These are phyloP conservation scores for Russula griseocarnosa DNA, from an alignment of 768 basidiomycete genomes.

Conservation along the genomic window DNA sequence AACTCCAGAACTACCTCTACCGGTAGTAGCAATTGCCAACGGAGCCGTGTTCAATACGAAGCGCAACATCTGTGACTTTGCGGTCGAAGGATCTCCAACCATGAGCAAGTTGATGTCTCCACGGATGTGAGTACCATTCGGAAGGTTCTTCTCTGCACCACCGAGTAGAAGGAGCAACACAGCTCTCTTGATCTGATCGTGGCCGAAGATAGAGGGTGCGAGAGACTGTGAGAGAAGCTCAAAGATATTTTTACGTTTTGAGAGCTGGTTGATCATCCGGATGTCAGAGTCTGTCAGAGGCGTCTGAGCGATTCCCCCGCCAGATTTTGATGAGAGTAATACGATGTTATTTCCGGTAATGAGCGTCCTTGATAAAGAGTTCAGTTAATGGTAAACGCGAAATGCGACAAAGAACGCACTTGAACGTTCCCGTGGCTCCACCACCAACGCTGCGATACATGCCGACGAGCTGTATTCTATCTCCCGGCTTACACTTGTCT, in stretches of 20 bases:
- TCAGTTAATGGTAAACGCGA: not conserved
- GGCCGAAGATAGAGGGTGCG: conserved; percentile 96
- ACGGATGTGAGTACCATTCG: conserved; percentile 97
- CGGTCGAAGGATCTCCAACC: conserved; percentile 99
- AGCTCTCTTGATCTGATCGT: conserved; percentile 93
- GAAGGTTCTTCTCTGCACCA: conserved; percentile 95
- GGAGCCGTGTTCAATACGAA: conserved; percentile 96
- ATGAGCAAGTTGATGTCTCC: conserved; percentile 99
- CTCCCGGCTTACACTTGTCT: conserved; percentile 96
- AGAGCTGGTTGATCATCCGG: conserved; percentile 89
- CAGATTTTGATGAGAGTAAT: conserved; percentile 88
- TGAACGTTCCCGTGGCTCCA: conserved; percentile 88
- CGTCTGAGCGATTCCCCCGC: conserved; percentile 91
- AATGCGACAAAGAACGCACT: conserved; percentile 48
- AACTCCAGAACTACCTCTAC: conserved; percentile 96
- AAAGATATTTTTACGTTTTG: conserved; percentile 85
- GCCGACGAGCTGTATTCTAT: conserved; percentile 94
- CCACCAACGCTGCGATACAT: conserved; percentile 93
- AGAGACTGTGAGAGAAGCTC: conserved; percentile 87
- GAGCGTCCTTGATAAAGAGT: conserved; percentile 58
- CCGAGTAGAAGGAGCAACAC: conserved; percentile 90
- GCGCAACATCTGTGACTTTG: conserved; percentile 92
- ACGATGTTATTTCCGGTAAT: conserved; percentile 95
- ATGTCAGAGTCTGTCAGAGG: conserved; percentile 91
- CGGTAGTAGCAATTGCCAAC: conserved; percentile 96